Evolutionary conservation across 805 yeast genomes (phyloP), one percentile per base, ranked within the genome.

Genomic region (Candida maesae): DNA sequence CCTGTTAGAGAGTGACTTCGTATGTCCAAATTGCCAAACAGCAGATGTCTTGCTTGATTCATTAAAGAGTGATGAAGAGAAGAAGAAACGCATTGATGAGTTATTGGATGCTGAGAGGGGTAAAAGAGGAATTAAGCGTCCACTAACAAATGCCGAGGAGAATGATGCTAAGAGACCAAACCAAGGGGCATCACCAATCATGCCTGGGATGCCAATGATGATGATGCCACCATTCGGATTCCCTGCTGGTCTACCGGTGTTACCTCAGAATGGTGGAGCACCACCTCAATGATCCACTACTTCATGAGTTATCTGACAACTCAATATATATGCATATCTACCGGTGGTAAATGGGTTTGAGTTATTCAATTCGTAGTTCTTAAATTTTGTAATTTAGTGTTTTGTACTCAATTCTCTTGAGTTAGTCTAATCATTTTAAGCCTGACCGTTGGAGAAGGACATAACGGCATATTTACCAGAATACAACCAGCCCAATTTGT

Each of bases 401-500:
- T n/a, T n/a, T n/a, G n/a, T n/a, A n/a, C n/a, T n/a, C n/a, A n/a
- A n/a, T n/a, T n/a, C n/a, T n/a, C n/a, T n/a, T n/a, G n/a, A n/a
- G n/a, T n/a, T n/a, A n/a, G n/a, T n/a, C n/a, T n/a, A n/a, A 25
- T 25, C 28, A 27, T n/a, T 24, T n/a, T 39, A 48, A 25, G 45
- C 46, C 20, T 56, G 40, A 25, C 81, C 79, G 37, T 55, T 51
- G 13, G 70, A 65, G 56, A 66, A 84, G 37, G 84, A 76, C 31
- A 91, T 78, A 14, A 93, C 96, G 1, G 99, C 99, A 80, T 93
- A 93, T 61, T 87, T 84, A 44, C 99, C 99, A 45, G 86, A 76
- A 50, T 87, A 73, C 35, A 82, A 74, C 99, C 99, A 93, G 48
- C 81, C 76, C 34, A 78, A 78, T 19, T 85, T 87, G 37, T 69